Percentiles rank a stretch among this genome's conserved stretches.
Evolutionary conservation across 139 green algal genomes (phyloP).

Genomic region (Chlorella sp.): DNA sequence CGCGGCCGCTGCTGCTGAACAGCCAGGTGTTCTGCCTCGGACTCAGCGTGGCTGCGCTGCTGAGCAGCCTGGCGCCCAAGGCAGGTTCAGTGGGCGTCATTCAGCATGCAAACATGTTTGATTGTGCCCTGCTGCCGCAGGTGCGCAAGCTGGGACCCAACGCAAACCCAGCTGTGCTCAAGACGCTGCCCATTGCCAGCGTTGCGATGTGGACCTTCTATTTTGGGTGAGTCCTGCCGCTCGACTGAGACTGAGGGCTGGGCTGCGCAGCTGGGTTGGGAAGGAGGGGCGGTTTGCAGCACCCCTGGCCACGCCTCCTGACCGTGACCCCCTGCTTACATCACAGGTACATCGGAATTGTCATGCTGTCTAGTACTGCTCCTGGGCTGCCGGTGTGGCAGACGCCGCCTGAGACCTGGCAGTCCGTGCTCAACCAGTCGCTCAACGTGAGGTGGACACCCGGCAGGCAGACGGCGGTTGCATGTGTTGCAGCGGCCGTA

Average conservation of each 20-base stretch:
- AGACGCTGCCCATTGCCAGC: constrained; percentile 54
- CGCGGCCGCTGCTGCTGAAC: too few species aligned
- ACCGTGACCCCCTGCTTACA: not conserved
- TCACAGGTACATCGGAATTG: constrained; percentile 56
- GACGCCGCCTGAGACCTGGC: constrained; percentile 45
- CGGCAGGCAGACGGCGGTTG: too few species aligned
- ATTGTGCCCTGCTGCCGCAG: not conserved
- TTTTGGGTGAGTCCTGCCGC: constrained; percentile 41
- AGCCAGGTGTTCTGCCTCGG: too few species aligned
- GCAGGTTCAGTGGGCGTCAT: too few species aligned
- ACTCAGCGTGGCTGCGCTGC: too few species aligned
- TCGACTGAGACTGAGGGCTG: not conserved
- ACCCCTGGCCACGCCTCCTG: not conserved
- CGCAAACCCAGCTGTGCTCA: constrained; percentile 64
- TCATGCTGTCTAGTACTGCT: constrained; percentile 58
- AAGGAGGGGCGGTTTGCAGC: too few species aligned
- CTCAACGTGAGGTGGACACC: constrained; percentile 54
- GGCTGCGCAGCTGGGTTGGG: too few species aligned
- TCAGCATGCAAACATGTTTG: too few species aligned
- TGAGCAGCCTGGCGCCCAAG: too few species aligned
- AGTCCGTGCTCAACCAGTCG: constrained; percentile 70
- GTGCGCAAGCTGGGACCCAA: constrained; percentile 64
- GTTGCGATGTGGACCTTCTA: constrained; percentile 69
- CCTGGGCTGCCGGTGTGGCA: constrained; percentile 64
- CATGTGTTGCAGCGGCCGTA: too few species aligned